Base-by-base conservation (phyloP, 768 basidiomycete species). In the Lentinula raphanica region DNA sequence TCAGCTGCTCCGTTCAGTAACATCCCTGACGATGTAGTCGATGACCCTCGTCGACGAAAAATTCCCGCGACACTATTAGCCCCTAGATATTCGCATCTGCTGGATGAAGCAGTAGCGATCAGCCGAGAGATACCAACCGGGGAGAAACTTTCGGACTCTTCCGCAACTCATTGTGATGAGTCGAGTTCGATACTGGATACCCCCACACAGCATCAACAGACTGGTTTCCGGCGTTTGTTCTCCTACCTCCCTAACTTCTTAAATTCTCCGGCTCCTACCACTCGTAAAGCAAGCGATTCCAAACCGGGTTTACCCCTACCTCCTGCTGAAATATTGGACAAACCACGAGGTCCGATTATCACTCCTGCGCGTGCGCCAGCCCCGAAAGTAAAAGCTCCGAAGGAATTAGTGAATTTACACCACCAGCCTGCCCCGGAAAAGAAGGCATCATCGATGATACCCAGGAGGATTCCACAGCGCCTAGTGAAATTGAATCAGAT, bases 371-470 rank as follows among this genome's bases (percentile, higher is more conserved):
- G 83, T 13, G 80, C 76, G 39, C 79, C 77, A 1, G 58, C 73
- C 13, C 75, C 80, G 0, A 78, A 74, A 61, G 60, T 69, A 1
- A 69, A 71, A 11, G 80, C 77, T 58, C 87, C 87, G 0, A 90
- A 83, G 69, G 87, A 89, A 29, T 75, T 84, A 17, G 86, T 90
- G 2, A 71, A 77, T 19, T 75, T 92, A 9, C 77, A 86, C 35
- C 84, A 79, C 12, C 79, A 82, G 1, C 79, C 84, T 0, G 69
- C 73, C 9, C 74, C 76, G 2, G 64, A 66, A 38, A 65, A 70
- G 3, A 68, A 68, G 38, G 58, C 49, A 21, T 58, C 64, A 8
- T 77, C 79, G 2, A 69, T 72, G 67, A 76, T 85, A 12, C 82
- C 84, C 0, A 70, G 77, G 2, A 63, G 63, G 23, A 62, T 73